Evolutionary conservation across 2,329 filamentous ascomycete genomes (phyloP), one percentile per base, ranked within the genome.

Genomic region (Penicillium sclerotigenum): DNA sequence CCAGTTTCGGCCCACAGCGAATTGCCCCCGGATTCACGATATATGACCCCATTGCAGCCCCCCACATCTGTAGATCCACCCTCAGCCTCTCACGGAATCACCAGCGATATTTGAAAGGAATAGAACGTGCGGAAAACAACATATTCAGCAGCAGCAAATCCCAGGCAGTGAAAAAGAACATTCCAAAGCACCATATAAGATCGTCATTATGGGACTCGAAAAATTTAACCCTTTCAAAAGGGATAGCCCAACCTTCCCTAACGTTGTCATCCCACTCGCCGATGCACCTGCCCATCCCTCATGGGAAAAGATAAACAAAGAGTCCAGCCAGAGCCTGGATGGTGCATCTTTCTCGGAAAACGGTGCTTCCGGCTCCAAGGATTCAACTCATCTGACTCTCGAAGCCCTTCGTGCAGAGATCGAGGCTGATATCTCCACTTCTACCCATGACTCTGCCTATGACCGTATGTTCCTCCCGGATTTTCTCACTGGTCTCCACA

Each of bases 341-440:
- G 57, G 68, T 51, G 59, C 67, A 40, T 63, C 73, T 20, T 70
- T 68, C 34, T 68, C 71, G 38, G 75, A 77, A 42, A 77, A 71
- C 55, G 76, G 75, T 50, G 71, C 71, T 20, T 60, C 60, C 9
- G 62, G 65, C 20, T 68, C 68, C 22, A 59, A 60, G 63, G 72
- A 60, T 71, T 78, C 71, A 66, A 75, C 43, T 71, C 77, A 56
- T 79, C 57, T 88, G 66, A 90, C 86, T 38, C 77, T 93, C 52
- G 87, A 90, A 62, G 82, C 82, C 5, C 74, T 93, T 58, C 81
- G 87, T 62, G 83, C 82, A 56, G 88, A 90, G 66, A 83, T 90
- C 51, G 81, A 83, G 59, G 80, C 81, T 5, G 84, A 86, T 55
- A 65, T 82, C 54, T 80, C 81, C 13, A 75, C 80, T 28, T 77